These are phyloP conservation scores for Dovyalis caffra DNA, from an alignment of 345 rosid genomes.

Conservation along the genomic window DNA sequence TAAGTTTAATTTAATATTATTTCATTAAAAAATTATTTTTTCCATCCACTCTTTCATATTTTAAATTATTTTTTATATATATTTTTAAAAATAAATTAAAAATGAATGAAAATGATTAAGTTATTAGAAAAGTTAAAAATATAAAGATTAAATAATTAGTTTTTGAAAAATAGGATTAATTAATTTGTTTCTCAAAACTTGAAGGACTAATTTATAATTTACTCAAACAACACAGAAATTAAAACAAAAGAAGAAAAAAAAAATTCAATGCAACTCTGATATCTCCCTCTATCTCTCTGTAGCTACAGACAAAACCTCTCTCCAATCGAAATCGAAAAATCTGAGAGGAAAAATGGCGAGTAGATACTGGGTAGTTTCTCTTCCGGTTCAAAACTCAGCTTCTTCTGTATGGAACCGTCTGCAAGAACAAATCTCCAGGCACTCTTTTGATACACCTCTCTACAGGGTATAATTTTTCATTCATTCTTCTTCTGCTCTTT, in stretches of 20 bases:
- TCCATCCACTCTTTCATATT: too few species aligned
- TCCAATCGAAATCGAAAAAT: background rate
- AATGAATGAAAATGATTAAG: too few species aligned
- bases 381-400: constrained; percentile 80
- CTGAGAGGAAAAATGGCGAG: constrained; percentile 55
- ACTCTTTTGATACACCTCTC: constrained; percentile 94
- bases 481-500: background rate
- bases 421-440: constrained; percentile 88
- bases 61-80: too few species aligned
- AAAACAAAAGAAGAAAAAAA: background rate
- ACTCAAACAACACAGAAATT: too few species aligned
- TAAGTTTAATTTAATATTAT: too few species aligned
- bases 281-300: background rate
- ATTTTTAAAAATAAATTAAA: too few species aligned
- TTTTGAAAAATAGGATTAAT: too few species aligned
- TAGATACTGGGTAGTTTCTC: constrained; percentile 91
- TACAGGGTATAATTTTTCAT: constrained; percentile 91
- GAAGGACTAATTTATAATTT: too few species aligned
- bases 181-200: too few species aligned
- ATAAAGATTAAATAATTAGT: too few species aligned
- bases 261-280: background rate
- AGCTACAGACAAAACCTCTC: background rate
- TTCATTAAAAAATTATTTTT: too few species aligned
- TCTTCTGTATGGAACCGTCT: constrained; percentile 69
- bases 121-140: too few species aligned